Conservation (phyloP, 1,284 basidiomycete species). For the Xerocomus amazonicus region DNA sequence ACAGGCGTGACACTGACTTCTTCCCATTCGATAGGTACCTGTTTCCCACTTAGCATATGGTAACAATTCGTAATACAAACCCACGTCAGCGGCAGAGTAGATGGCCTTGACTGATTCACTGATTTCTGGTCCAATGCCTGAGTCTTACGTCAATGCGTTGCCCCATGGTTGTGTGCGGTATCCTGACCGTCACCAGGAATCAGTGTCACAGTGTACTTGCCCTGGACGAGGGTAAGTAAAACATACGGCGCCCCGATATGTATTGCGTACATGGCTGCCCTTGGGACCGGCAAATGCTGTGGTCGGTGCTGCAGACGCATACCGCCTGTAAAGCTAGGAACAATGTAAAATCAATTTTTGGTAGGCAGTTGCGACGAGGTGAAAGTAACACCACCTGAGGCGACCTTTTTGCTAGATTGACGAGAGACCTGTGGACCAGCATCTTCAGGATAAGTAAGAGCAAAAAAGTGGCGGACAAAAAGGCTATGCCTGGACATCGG, state of each 20-base stretch:
- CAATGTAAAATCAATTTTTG: constrained; percentile 12
- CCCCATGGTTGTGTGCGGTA: constrained; percentile 26
- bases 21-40: constrained; percentile 98
- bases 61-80: constrained; percentile 16
- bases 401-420: constrained; percentile 47
- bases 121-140: constrained; percentile 98
- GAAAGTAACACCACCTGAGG: constrained; percentile 39
- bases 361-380: too few species aligned
- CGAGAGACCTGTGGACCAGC: constrained; percentile 55
- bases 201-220: constrained; percentile 92
- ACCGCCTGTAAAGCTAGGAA: constrained; percentile 53
- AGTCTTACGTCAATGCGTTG: constrained; percentile 16
- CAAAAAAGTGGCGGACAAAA: constrained; percentile 11
- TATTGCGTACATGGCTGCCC: constrained; percentile 68
- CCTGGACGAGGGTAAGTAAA: constrained; percentile 46
- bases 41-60: constrained; percentile 8
- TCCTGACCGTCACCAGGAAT: constrained; percentile 86
- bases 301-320: constrained; percentile 74
- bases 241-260: background rate
- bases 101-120: constrained; percentile 95
- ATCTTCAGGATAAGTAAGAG: constrained; percentile 34
- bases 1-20: constrained; percentile 97
- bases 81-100: constrained; percentile 82
- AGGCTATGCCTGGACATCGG: constrained; percentile 12
- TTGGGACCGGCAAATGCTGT: constrained; percentile 88